Base-by-base conservation (phyloP, 768 basidiomycete species). In the Asterophora lycoperdoides region DNA sequence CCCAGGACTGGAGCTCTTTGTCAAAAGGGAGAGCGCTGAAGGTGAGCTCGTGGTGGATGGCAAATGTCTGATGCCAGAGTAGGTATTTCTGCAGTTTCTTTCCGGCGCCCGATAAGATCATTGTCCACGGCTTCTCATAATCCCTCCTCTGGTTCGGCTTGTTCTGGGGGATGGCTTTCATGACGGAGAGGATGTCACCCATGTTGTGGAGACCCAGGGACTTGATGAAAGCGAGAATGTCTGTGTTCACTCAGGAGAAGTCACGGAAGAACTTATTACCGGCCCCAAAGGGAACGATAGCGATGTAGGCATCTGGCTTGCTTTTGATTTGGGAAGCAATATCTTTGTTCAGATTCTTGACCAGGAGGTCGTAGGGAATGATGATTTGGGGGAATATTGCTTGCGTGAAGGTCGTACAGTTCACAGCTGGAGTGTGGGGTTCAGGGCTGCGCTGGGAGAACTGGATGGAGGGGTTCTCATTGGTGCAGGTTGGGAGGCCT, bases 181-280 rank as follows among this genome's bases (percentile, higher is more conserved):
- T 8, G 15, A 47, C 18, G 20, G 46, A 47, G 28, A 47, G 35
- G 40, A 5, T 2, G 32, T 20, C 13, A 40, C 48, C 19, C 11
- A 34, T 18, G 40, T 32, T 11, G 42, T 23, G 39, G 48, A 49
- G 40, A 42, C 15, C 32, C 17, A 49, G 30, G 8, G 40, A 33
- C 13, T 49, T 41, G 32, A 49, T 28, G 48, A 49, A 49, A 13
- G 39, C 20, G 9, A 35, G n/a, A n/a, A 49, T 23, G 17, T 49
- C 40, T 9, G 48, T 3, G 41, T 49, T 41, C 39, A 14, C 30
- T 19, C 32, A 35, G 17, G 48, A 33, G 10, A 35, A 19, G 1
- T 49, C 41, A 3, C 41, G 20, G 23, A 20, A 49, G 15, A 10
- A 42, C 13, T 35, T 33, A 14, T 49, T 49, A 5, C 48, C 48